These are phyloP conservation scores for Tylopilus rubrobrunneus DNA, from an alignment of 768 basidiomycete genomes.

Conservation along the genomic window DNA sequence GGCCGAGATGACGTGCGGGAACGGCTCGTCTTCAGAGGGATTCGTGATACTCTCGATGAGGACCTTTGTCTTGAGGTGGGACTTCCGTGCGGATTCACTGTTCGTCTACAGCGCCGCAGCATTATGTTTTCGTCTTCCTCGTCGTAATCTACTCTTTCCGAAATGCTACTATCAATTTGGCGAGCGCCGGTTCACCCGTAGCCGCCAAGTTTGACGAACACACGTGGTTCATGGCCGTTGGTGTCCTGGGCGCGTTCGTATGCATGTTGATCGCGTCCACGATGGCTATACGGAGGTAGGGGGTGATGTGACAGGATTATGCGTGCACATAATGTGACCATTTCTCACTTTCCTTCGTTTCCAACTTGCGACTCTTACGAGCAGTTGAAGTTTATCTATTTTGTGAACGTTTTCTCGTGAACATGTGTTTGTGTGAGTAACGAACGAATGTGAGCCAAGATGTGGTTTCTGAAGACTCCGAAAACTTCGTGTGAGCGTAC, in stretches of 20 bases:
- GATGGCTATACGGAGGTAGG: constrained; percentile 27
- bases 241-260: constrained; percentile 56
- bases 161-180: constrained; percentile 41
- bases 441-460: not conserved
- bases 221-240: constrained; percentile 62
- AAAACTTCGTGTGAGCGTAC: too few species aligned
- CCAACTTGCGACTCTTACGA: not conserved
- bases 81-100: not conserved
- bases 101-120: constrained; percentile 38
- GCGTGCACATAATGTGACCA: not conserved
- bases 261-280: constrained; percentile 57
- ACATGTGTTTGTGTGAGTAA: not conserved
- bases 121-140: constrained; percentile 66
- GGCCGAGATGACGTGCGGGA: constrained; percentile 53
- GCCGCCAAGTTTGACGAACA: constrained; percentile 52
- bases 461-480: not conserved
- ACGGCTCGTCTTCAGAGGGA: constrained; percentile 45
- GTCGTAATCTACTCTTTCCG: constrained; percentile 65
- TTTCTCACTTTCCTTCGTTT: not conserved
- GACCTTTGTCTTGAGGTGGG: not conserved
- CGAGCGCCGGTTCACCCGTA: constrained; percentile 29
- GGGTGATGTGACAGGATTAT: not conserved
- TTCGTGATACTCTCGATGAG: constrained; percentile 53
- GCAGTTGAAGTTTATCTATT: not conserved
- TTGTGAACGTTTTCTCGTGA: not conserved